phyloP scores from a whole-genome alignment of 2,329 filamentous ascomycete genomes.

The Venturia aucupariae region DNA sequence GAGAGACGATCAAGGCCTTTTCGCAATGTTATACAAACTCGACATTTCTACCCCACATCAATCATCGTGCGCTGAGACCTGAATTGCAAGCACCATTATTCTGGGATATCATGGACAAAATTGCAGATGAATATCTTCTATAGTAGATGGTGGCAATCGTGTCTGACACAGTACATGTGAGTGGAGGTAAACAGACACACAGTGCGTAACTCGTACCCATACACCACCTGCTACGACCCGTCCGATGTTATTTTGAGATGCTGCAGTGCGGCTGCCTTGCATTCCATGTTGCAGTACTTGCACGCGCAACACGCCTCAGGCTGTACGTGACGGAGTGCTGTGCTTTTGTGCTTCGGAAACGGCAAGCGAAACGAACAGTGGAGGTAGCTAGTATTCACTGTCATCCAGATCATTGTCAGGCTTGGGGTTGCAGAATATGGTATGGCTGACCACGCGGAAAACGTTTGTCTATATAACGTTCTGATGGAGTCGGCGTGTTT shows the following conservation, averaged over 20 bases:
- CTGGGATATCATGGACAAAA: no score
- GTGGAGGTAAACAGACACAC: neutral
- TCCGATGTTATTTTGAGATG: neutral
- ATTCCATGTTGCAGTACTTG: neutral
- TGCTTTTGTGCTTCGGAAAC: neutral
- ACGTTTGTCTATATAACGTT: neutral
- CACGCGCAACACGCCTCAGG: no score
- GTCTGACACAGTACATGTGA: neutral
- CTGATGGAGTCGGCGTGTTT: neutral
- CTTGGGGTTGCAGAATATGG: neutral
- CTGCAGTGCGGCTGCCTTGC: neutral
- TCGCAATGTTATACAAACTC: no score
- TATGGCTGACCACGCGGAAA: neutral
- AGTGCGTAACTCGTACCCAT: neutral
- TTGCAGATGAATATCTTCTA: no score
- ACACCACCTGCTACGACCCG: neutral
- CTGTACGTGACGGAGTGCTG: no score
- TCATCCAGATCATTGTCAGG: neutral
- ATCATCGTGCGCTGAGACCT: no score
- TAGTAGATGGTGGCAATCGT: no score
- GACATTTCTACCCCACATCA: no score
- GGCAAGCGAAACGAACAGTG: neutral
- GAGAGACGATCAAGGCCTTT: neutral
- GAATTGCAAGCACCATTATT: no score
- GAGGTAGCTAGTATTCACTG: neutral